These are phyloP conservation scores for Podaxis sp. DNA, from an alignment of 768 basidiomycete species.

Conservation along the genomic window DNA sequence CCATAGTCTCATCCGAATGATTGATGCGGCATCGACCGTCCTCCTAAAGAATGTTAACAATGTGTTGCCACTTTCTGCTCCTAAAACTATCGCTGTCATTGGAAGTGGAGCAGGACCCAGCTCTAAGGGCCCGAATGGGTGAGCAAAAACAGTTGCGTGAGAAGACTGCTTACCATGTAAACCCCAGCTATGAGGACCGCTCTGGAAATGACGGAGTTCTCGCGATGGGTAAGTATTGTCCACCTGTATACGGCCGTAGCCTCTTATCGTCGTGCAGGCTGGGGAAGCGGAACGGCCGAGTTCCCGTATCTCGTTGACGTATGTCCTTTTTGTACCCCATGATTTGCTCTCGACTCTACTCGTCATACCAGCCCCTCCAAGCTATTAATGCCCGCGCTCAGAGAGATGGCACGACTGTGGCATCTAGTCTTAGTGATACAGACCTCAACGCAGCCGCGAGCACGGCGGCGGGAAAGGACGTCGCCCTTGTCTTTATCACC, in stretches of 20 bases:
- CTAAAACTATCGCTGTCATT: slow-evolving; percentile 48
- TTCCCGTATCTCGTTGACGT: slow-evolving; percentile 50
- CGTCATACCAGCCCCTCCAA: slow-evolving; percentile 29
- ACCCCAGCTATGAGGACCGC: slow-evolving; percentile 40
- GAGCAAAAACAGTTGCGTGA: background rate
- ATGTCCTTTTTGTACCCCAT: slow-evolving; percentile 8
- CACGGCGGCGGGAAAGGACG: slow-evolving; percentile 40
- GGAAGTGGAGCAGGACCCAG: slow-evolving; percentile 57
- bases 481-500: slow-evolving; percentile 52
- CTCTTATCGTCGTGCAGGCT: slow-evolving; percentile 25
- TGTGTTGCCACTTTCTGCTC: slow-evolving; percentile 40
- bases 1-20: slow-evolving; percentile 49
- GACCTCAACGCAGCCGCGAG: slow-evolving; percentile 40
- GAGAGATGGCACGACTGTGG: slow-evolving; percentile 34
- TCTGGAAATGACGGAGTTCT: slow-evolving; percentile 56
- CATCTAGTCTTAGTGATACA: slow-evolving; percentile 45
- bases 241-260: background rate
- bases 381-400: slow-evolving; percentile 41
- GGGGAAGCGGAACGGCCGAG: slow-evolving; percentile 46
- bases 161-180: background rate
- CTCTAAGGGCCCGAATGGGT: slow-evolving; percentile 53
- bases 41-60: slow-evolving; percentile 54
- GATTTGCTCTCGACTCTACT: background rate
- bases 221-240: slow-evolving; percentile 42
- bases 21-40: slow-evolving; percentile 60